Evolutionary conservation across 306 rosid species (phyloP).

Genomic region (Trichosanthes truncata): DNA sequence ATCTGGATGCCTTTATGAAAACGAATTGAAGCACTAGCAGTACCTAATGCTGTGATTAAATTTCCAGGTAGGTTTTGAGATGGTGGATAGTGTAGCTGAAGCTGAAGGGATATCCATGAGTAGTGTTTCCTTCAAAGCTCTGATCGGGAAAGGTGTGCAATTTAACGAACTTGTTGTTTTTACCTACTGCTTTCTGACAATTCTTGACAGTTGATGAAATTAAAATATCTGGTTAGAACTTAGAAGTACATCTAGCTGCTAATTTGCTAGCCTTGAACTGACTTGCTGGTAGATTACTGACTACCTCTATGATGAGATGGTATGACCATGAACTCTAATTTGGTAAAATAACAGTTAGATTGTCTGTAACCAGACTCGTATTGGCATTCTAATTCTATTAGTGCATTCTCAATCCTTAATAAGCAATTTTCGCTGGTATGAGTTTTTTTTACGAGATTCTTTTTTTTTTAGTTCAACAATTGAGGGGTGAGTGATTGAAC

Average conservation of each 20-base stretch:
- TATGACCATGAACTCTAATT: not conserved
- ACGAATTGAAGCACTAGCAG: not conserved
- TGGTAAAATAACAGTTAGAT: not conserved
- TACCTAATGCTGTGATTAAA: not conserved
- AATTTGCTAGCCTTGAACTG: not conserved
- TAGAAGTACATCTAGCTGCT: not conserved
- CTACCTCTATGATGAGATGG: not conserved
- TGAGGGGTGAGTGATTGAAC: too few species aligned
- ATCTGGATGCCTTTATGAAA: not conserved
- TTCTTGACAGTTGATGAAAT: not conserved
- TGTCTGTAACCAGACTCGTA: not conserved
- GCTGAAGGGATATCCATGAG: constrained; percentile 72
- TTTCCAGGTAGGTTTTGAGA: constrained; percentile 84
- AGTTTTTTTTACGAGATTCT: not conserved
- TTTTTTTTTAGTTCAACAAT: too few species aligned
- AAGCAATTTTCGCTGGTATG: not conserved
- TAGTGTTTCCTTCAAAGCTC: constrained; percentile 71
- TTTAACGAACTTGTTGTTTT: not conserved
- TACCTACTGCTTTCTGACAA: not conserved
- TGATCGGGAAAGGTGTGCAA: constrained; percentile 62
- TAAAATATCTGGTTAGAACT: not conserved
- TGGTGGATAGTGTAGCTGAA: constrained; percentile 87
- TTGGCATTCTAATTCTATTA: not conserved
- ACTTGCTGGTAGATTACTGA: not conserved
- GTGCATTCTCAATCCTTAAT: not conserved